Base-by-base conservation (phyloP, 192 early-diverging fungal genomes). In the Coemansia sp. region DNA sequence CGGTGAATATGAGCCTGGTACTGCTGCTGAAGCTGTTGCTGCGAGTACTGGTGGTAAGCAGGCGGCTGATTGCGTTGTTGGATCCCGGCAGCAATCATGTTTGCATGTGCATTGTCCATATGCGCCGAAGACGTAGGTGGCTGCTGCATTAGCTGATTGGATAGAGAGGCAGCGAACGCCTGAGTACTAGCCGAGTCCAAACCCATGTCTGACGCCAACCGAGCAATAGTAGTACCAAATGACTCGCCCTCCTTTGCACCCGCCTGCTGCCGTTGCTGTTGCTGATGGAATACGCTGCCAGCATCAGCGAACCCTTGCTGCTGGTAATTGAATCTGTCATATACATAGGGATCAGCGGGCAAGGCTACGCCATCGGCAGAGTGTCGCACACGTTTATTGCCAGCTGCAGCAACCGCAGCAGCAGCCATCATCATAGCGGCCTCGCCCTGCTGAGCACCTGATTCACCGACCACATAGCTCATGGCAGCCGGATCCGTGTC, bases 141-240 rank as follows among this genome's bases (percentile, higher is more conserved):
- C 46, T 63, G 50, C 13, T 38, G 50, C 30, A 58, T 58, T 17
- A 58, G 65, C 28, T 73, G 74, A 32, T 65, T 70, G 9, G 79
- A 66, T 26, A 82, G 64, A 3, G 74, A 70, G 5, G 66, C 73
- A 3, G 79, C 74, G 28, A 82, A 19, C 1, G 47, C 72, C 37
- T 73, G 79, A 14, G 68, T 70, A 26, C 64, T 73, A 9, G 64
- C 69, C n/a, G 79, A 35, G 33, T 82, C 72, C 19, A 82, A 46
- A 3, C 74, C 74, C 70, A 82, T 82, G 68, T 70, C 70, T 3
- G 79, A 76, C 10, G 74, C 74, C 23, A 82, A 57, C 3, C 68
- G 70, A 0, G 65, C 79, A 62, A 82, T 73, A 3, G 67, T 61
- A 5, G 63, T 49, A 16, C 69, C 67, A 52, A 81, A 42, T 1